These are phyloP conservation scores for Colletotrichum eleusines DNA, from an alignment of 2,329 filamentous ascomycete genomes.

Conservation along the genomic window DNA sequence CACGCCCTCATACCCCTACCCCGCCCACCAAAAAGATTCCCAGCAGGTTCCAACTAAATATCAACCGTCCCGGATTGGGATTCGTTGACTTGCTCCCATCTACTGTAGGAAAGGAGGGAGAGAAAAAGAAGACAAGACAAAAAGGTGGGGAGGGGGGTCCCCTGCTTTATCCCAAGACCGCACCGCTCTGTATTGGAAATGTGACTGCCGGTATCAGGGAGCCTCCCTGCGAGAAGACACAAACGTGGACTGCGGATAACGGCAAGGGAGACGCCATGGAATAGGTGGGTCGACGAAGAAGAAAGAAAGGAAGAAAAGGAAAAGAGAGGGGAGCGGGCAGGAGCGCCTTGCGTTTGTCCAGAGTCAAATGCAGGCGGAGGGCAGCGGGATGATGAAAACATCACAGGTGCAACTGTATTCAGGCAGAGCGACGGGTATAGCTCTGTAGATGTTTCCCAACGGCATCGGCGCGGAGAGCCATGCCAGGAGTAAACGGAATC, in stretches of 20 bases:
- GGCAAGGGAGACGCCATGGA: neutral
- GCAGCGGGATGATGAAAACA: no score
- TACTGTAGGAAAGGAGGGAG: neutral
- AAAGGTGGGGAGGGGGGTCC: neutral
- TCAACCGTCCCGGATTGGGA: neutral
- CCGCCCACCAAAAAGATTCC: neutral
- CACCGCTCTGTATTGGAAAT: slow-evolving; percentile 2
- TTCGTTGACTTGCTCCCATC: neutral
- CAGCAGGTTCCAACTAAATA: neutral
- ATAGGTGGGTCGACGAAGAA: neutral
- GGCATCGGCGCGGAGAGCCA: neutral
- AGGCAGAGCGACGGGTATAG: neutral
- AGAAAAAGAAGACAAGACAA: neutral
- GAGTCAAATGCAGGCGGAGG: neutral
- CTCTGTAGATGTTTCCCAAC: neutral
- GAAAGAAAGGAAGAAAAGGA: neutral
- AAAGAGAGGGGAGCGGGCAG: no score
- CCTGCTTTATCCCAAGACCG: slow-evolving; percentile 1
- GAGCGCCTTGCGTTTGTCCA: neutral
- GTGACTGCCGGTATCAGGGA: no score
- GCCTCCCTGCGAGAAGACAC: neutral
- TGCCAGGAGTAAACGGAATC: neutral
- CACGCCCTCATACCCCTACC: neutral
- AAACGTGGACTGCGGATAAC: neutral
- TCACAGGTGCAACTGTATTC: neutral